Evolutionary conservation across 1,284 basidiomycete genomes (phyloP), one percentile per base, ranked within the genome.

Genomic region (Stereum hirsutum): DNA sequence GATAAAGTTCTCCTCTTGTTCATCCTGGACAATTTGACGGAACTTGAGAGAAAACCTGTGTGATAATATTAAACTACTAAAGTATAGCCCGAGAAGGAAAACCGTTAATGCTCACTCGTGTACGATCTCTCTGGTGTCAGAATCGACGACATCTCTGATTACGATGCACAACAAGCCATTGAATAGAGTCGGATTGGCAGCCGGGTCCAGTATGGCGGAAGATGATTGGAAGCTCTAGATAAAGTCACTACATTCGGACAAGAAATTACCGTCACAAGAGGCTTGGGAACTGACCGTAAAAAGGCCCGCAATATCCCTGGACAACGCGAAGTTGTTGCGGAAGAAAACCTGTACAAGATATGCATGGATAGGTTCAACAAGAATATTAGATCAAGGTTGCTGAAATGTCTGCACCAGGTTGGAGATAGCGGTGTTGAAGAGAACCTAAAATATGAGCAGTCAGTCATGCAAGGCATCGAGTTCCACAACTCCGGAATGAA

Each of bases 341-440:
- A 80, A 80, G 1, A 81, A 58, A 0, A 80, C 72, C 75, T 78
- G n/a, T 25, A 38, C 14, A 30, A 36, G 14, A 14, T 43, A 26
- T 41, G 15, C 11, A 24, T 10, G 20, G n/a, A 12, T 26, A 11
- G 15, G 28, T 43, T 4, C 19, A 27, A 39, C 10, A 15, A 23
- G 5, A 2, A 6, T 34, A 3, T 40, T 10, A 21, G 6, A 41
- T 35, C 4, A 24, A 24, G 15, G 17, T 6, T 3, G 15, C n/a
- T n/a, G 24, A 12, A 12, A 37, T 4, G 14, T 8, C 15, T 8
- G 33, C 43, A 78, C 76, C 34, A 81, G 50, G 50, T 81, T 81
- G 0, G 79, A 81, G 21, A 81, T 66, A 0, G 79, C 78, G 0
- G 76, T 74, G 51, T 78, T 81, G 55, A 81, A 80, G 2, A 81